Percentiles rank a stretch among this genome's conserved stretches.
These are phyloP conservation scores for Colletotrichum simmondsii DNA, from an alignment of 2,329 filamentous ascomycete genomes.

Conservation along the genomic window DNA sequence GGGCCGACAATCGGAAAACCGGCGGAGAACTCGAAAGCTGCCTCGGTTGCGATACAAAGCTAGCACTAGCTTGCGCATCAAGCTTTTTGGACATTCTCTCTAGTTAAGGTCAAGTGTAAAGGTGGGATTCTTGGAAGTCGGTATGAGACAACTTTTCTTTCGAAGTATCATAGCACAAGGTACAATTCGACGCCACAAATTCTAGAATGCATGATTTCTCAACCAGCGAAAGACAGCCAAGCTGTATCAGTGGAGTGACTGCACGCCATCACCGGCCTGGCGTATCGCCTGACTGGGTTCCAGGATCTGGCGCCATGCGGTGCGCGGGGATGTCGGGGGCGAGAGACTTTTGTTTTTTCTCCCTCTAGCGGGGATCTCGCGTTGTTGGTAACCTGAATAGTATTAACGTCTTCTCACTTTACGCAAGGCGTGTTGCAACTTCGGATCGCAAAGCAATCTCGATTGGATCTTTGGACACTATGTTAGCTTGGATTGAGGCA, in stretches of 20 bases:
- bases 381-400: too few relatives aligned
- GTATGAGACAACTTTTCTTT: neutral
- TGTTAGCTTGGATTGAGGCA: too few relatives aligned
- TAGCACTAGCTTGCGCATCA: neutral
- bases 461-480: too few relatives aligned
- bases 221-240: conserved; percentile 1
- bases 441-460: too few relatives aligned
- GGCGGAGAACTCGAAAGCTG: conserved; percentile 21
- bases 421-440: too few relatives aligned
- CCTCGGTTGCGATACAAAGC: neutral
- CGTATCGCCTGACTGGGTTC: conserved; percentile 2
- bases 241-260: conserved; percentile 17
- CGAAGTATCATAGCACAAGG: neutral
- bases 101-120: neutral
- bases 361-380: neutral
- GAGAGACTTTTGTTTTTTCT: conserved; percentile 1
- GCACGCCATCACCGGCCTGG: conserved; percentile 1
- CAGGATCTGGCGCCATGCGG: conserved; percentile 9
- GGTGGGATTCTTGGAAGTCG: too few relatives aligned
- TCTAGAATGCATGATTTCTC: neutral
- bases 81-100: neutral
- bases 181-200: neutral
- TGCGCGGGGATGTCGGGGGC: conserved; percentile 31
- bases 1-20: conserved; percentile 20
- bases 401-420: neutral